Conservation (phyloP, 75 land plant species). For the Larix kaempferi region DNA sequence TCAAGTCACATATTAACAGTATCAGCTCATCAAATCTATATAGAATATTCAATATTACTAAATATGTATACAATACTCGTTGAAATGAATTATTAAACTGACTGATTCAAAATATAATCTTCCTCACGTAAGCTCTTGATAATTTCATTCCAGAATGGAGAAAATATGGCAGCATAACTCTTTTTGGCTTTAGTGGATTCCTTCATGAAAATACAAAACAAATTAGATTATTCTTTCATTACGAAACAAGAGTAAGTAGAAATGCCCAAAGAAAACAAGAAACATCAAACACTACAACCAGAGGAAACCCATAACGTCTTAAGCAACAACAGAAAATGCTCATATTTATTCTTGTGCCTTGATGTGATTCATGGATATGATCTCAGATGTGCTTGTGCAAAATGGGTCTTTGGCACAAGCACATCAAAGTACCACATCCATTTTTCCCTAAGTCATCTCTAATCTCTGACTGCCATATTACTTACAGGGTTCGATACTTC, state of each 20-base stretch:
- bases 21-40: background rate
- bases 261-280: background rate
- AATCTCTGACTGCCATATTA: too few species aligned
- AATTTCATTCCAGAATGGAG: conserved; percentile 96
- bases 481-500: too few species aligned
- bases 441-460: too few species aligned
- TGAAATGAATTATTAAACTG: conserved; percentile 13
- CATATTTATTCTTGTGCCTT: too few species aligned
- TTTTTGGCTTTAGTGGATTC: conserved; percentile 14
- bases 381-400: too few species aligned
- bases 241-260: background rate
- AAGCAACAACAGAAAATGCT: background rate
- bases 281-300: background rate
- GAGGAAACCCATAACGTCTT: background rate
- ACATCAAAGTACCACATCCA: too few species aligned
- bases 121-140: conserved; percentile 73
- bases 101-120: conserved; percentile 75
- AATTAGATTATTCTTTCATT: background rate
- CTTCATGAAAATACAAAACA: background rate
- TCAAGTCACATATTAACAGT: background rate
- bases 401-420: too few species aligned
- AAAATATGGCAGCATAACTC: conserved; percentile 62
- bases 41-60: background rate
- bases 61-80: background rate
- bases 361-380: too few species aligned